A percentile compares a stretch with the other conserved stretches of the same genome.
Conservation (phyloP, 192 early-diverging fungal species). For the Martensiomyces pterosporus region DNA sequence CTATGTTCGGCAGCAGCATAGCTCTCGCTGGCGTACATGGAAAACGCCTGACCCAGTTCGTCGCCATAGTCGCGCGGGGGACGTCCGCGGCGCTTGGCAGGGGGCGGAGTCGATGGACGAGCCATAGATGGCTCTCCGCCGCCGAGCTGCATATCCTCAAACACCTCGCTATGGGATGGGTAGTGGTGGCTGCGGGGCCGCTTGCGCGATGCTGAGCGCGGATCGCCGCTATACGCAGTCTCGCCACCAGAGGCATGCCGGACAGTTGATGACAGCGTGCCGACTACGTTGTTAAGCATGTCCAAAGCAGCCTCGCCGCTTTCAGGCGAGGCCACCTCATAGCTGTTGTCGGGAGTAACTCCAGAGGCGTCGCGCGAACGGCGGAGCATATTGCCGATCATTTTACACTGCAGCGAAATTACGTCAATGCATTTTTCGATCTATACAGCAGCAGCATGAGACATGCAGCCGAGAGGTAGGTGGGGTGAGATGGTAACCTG, state of each 20-base stretch:
- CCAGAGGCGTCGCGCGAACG: constrained; percentile 36
- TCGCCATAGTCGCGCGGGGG: constrained; percentile 51
- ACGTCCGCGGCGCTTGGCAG: constrained; percentile 46
- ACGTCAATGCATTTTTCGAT: constrained; percentile 49
- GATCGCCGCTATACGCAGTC: constrained; percentile 10
- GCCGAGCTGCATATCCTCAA: background rate
- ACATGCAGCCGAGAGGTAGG: background rate
- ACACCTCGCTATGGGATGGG: background rate
- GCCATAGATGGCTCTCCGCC: background rate
- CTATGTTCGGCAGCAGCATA: constrained; percentile 15
- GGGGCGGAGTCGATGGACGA: constrained; percentile 14
- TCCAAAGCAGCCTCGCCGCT: constrained; percentile 26
- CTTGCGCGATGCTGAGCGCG: constrained; percentile 24
- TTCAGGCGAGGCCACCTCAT: constrained; percentile 15
- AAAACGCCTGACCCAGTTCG: constrained; percentile 47
- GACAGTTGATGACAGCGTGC: constrained; percentile 23
- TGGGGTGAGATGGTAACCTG: background rate
- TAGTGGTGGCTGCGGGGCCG: constrained; percentile 14
- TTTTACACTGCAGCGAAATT: constrained; percentile 49
- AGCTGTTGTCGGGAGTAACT: background rate
- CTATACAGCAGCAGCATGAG: constrained; percentile 9
- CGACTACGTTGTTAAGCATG: constrained; percentile 31
- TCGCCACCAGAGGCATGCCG: constrained; percentile 27
- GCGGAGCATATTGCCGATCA: constrained; percentile 48
- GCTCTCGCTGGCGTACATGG: constrained; percentile 40